These are phyloP conservation scores for Pythium sukuiense DNA, from an alignment of 352 stramenopile genomes.

Conservation along the genomic window DNA sequence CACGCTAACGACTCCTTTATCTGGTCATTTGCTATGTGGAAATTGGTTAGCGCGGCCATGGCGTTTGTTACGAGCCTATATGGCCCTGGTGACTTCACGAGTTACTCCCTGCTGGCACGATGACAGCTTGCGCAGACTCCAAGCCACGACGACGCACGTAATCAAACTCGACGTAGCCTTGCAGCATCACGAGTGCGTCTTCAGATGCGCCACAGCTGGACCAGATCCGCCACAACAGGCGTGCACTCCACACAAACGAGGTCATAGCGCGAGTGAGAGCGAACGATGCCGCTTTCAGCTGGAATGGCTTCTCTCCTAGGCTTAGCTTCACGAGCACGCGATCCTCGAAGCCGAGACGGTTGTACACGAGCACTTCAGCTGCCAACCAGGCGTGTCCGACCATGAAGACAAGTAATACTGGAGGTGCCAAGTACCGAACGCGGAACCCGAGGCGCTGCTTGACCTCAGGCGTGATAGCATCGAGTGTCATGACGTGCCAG, in stretches of 20 bases:
- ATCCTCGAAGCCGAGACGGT: neutral
- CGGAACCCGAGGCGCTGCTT: neutral
- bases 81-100: too few relatives aligned
- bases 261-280: neutral
- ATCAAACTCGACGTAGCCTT: neutral
- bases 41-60: too few relatives aligned
- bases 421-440: neutral
- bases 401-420: neutral
- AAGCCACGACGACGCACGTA: neutral
- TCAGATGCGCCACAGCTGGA: neutral
- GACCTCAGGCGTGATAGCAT: neutral
- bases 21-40: too few relatives aligned
- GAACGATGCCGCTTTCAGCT: conserved; percentile 2
- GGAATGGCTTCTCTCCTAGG: neutral
- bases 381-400: neutral
- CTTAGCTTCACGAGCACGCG: neutral
- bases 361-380: neutral
- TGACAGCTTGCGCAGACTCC: neutral
- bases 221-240: neutral
- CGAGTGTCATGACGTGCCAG: conserved; percentile 2
- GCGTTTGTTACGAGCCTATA: too few relatives aligned
- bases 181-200: neutral
- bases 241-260: neutral
- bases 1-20: too few relatives aligned
- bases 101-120: neutral